phyloP scores from a whole-genome alignment of 441 rosid genomes.

The Mallotus japonicus region DNA sequence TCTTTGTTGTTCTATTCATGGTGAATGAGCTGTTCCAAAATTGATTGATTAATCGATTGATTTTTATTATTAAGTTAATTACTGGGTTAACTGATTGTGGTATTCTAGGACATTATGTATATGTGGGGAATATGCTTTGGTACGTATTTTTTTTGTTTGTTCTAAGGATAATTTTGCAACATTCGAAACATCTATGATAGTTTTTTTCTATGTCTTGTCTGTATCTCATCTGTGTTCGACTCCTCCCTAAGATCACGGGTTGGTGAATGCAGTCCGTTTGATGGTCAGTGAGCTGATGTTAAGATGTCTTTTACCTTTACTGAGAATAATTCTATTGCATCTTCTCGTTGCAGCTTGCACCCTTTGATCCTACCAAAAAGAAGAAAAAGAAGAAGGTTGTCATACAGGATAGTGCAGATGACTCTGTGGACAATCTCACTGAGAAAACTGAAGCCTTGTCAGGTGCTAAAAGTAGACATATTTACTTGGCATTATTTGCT shows the following conservation, averaged over 20 bases:
- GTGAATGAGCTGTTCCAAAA: too few relatives aligned
- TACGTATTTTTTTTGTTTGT: neutral
- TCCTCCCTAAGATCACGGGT: neutral
- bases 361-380: conserved; percentile 73
- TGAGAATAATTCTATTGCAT: neutral
- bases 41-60: too few relatives aligned
- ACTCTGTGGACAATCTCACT: conserved; percentile 49
- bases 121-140: neutral
- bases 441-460: conserved; percentile 66
- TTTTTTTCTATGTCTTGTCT: too few relatives aligned
- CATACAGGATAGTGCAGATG: conserved; percentile 51
- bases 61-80: too few relatives aligned
- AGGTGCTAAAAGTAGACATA: conserved; percentile 31
- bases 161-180: neutral
- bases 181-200: neutral
- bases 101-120: neutral
- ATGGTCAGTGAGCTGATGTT: neutral
- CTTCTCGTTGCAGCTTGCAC: conserved; percentile 46
- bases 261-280: neutral
- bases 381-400: conserved; percentile 76
- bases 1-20: too few relatives aligned
- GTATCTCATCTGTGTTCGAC: too few relatives aligned
- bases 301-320: neutral
- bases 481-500: neutral
- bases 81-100: neutral